These are phyloP conservation scores for Colletotrichum sp. DNA, from an alignment of 2,329 filamentous ascomycete genomes.

Conservation along the genomic window DNA sequence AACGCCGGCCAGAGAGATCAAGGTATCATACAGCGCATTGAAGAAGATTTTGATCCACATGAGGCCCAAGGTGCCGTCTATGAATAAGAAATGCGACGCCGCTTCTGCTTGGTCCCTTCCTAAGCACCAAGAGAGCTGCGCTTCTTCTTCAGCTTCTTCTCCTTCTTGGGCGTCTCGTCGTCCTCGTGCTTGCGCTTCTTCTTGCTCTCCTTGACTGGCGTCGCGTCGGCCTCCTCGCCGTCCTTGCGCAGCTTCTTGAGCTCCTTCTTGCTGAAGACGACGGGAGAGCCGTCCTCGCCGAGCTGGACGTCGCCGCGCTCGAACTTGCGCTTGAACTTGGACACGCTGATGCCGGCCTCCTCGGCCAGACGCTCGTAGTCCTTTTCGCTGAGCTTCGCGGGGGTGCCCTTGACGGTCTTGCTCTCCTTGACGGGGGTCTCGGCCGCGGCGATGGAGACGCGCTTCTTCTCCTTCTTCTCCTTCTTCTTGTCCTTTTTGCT, in stretches of 20 bases:
- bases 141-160: slow-evolving; percentile 60
- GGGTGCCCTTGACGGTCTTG: slow-evolving; percentile 21
- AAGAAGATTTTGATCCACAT: slow-evolving; percentile 23
- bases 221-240: slow-evolving; percentile 52
- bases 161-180: slow-evolving; percentile 71
- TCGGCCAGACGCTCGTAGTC: slow-evolving; percentile 67
- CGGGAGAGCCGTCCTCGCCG: slow-evolving; percentile 67
- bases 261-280: slow-evolving; percentile 76
- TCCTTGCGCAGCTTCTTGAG: slow-evolving; percentile 74
- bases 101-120: slow-evolving; percentile 12
- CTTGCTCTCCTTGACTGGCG: slow-evolving; percentile 52
- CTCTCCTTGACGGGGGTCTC: slow-evolving; percentile 38
- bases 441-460: slow-evolving; percentile 25
- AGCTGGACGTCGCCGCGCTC: slow-evolving; percentile 77
- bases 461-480: slow-evolving; percentile 36
- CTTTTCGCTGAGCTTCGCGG: slow-evolving; percentile 54
- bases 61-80: slow-evolving; percentile 23
- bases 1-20: slow-evolving; percentile 24
- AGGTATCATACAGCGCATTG: slow-evolving; percentile 27
- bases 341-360: slow-evolving; percentile 71
- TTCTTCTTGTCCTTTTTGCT: slow-evolving; percentile 41
- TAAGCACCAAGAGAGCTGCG: slow-evolving; percentile 25
- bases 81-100: slow-evolving; percentile 20
- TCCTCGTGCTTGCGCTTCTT: slow-evolving; percentile 77
- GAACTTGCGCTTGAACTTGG: slow-evolving; percentile 80